A percentile compares a stretch with the other conserved stretches of the same genome.
phyloP scores from a whole-genome alignment of 169 alveolate species.

The Plasmodium blacklocki region DNA sequence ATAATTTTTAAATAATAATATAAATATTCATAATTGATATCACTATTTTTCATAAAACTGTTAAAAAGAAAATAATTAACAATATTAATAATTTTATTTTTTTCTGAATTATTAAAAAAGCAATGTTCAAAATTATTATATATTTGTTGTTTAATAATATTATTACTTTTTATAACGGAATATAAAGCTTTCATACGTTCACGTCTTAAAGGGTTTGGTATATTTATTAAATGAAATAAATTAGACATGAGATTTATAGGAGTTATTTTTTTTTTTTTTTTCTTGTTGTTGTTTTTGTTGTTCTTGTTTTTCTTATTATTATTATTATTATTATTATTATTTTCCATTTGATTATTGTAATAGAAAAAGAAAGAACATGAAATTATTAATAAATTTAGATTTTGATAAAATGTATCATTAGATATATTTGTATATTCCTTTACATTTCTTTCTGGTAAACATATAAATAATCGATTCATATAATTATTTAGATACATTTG shows the following conservation, averaged over 20 bases:
- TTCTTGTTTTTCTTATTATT: background rate
- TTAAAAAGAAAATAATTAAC: slow-evolving; percentile 61
- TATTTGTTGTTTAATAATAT: slow-evolving; percentile 51
- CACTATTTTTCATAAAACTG: slow-evolving; percentile 51
- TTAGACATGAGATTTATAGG: slow-evolving; percentile 65
- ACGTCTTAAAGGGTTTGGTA: slow-evolving; percentile 13
- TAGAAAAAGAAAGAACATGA: slow-evolving; percentile 25
- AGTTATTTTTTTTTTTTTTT: slow-evolving; percentile 26
- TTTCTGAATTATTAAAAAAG: slow-evolving; percentile 23
- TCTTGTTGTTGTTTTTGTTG: background rate
- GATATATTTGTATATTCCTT: slow-evolving; percentile 8
- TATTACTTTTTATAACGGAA: slow-evolving; percentile 21
- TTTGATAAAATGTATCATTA: slow-evolving; percentile 18
- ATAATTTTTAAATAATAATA: slow-evolving; percentile 55
- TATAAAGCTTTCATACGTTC: slow-evolving; percentile 41
- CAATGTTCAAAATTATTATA: slow-evolving; percentile 62
- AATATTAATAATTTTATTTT: slow-evolving; percentile 49
- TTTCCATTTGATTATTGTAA: slow-evolving; percentile 7
- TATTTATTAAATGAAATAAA: slow-evolving; percentile 65
- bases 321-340: background rate
- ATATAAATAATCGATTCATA: slow-evolving; percentile 25
- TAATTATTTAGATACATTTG: slow-evolving; percentile 42
- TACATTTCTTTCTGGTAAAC: slow-evolving; percentile 16
- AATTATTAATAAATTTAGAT: slow-evolving; percentile 12
- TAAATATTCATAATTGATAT: slow-evolving; percentile 22